Conservation (phyloP, 225 moss, liverwort and hornwort species). For the Anthoceros angustus region DNA sequence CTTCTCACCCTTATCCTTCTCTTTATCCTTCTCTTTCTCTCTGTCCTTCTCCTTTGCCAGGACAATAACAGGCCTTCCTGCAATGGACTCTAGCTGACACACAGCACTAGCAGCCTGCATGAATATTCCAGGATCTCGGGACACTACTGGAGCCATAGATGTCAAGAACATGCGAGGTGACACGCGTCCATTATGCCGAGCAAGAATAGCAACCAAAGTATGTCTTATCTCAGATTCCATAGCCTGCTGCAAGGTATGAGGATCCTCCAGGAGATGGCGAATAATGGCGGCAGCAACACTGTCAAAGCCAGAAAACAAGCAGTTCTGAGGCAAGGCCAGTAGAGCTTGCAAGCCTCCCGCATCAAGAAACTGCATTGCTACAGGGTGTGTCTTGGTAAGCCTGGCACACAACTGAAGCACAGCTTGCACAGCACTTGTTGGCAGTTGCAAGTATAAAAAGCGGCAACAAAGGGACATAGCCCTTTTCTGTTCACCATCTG, state of each 20-base stretch:
- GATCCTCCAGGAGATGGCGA: conserved; percentile 88
- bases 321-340: conserved; percentile 44
- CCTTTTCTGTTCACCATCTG: conserved; percentile 59
- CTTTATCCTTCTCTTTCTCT: conserved; percentile 35
- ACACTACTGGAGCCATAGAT: conserved; percentile 83
- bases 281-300: conserved; percentile 71
- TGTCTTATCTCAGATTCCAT: conserved; percentile 95
- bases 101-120: conserved; percentile 78
- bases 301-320: conserved; percentile 76
- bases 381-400: conserved; percentile 65
- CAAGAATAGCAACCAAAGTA: conserved; percentile 58
- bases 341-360: conserved; percentile 61
- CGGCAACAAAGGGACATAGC: conserved; percentile 57
- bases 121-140: conserved; percentile 71
- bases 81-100: conserved; percentile 69
- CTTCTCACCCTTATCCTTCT: conserved; percentile 11
- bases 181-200: conserved; percentile 81
- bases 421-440: conserved; percentile 62
- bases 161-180: conserved; percentile 91
- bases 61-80: conserved; percentile 64
- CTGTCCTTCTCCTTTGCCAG: conserved; percentile 42
- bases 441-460: conserved; percentile 53
- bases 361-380: conserved; percentile 71
- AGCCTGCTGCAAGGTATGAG: conserved; percentile 78
- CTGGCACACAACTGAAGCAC: conserved; percentile 87